These are phyloP conservation scores for Fusarium transvaalense DNA, from an alignment of 2,329 filamentous ascomycete genomes.

Conservation along the genomic window DNA sequence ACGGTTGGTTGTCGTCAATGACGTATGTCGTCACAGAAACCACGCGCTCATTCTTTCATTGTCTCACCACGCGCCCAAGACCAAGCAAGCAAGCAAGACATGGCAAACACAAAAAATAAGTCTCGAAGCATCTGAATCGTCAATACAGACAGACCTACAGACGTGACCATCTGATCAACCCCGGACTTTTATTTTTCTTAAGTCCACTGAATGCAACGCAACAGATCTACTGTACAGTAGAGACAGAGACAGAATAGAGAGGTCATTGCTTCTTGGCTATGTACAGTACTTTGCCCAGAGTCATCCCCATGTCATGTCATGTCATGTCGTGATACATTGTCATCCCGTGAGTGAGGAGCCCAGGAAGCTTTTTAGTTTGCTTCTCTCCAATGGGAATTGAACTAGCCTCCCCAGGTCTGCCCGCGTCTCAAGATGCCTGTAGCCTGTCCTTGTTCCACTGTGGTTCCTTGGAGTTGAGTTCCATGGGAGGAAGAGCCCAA, in stretches of 20 bases:
- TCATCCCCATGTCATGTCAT: constrained; percentile 3
- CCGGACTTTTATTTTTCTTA: background rate
- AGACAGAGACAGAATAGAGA: background rate
- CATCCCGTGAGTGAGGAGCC: constrained; percentile 21
- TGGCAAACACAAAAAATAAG: background rate
- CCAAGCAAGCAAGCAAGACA: too few relatives aligned
- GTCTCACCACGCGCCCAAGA: constrained; percentile 42
- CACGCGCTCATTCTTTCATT: constrained; percentile 45
- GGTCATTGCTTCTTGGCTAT: constrained; percentile 4
- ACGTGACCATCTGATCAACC: background rate
- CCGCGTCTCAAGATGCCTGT: constrained; percentile 40
- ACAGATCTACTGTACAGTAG: background rate
- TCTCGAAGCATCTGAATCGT: background rate
- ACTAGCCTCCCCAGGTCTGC: constrained; percentile 22
- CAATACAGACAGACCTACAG: background rate
- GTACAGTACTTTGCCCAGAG: background rate
- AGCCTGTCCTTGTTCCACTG: background rate
- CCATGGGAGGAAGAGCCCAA: background rate
- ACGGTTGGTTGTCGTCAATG: constrained; percentile 40
- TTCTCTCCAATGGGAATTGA: background rate
- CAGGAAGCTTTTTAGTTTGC: constrained; percentile 6
- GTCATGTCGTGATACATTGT: constrained; percentile 19
- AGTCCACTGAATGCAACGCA: background rate
- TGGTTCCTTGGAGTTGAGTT: background rate
- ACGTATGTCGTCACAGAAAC: constrained; percentile 48